These are phyloP conservation scores for Beauveria sp. DNA, from an alignment of 2,329 filamentous ascomycete species.

Conservation along the genomic window DNA sequence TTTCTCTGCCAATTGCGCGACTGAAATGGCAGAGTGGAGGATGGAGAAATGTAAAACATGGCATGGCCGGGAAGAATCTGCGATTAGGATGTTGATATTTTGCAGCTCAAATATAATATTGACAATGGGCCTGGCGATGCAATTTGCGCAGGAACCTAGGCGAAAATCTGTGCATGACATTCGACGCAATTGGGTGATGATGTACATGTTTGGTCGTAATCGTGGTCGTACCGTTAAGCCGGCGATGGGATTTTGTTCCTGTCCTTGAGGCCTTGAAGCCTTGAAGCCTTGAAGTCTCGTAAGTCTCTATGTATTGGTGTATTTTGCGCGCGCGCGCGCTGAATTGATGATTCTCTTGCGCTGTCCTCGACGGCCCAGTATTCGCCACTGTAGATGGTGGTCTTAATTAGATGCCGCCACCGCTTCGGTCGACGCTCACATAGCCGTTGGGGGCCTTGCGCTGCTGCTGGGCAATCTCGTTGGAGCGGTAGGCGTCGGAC, in stretches of 20 bases:
- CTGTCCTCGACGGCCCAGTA: not conserved
- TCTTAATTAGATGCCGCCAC: conserved; percentile 31
- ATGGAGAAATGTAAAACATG: not conserved
- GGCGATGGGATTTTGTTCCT: too few species aligned
- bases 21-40: not conserved
- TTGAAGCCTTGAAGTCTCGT: too few species aligned
- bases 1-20: not conserved
- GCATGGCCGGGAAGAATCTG: not conserved
- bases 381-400: not conserved
- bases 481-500: conserved; percentile 28
- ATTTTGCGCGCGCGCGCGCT: not conserved
- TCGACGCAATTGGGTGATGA: not conserved
- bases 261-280: not conserved
- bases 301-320: not conserved
- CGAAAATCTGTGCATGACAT: not conserved
- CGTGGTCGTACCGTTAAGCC: not conserved
- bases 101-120: not conserved
- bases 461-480: conserved; percentile 36
- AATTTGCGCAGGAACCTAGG: not conserved
- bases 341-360: too few species aligned
- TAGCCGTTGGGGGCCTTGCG: conserved; percentile 31
- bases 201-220: not conserved
- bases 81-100: not conserved
- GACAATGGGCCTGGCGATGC: not conserved
- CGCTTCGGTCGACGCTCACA: conserved; percentile 45